Evolutionary conservation across 768 basidiomycete genomes (phyloP).

Genomic region (Trametes cingulata): DNA sequence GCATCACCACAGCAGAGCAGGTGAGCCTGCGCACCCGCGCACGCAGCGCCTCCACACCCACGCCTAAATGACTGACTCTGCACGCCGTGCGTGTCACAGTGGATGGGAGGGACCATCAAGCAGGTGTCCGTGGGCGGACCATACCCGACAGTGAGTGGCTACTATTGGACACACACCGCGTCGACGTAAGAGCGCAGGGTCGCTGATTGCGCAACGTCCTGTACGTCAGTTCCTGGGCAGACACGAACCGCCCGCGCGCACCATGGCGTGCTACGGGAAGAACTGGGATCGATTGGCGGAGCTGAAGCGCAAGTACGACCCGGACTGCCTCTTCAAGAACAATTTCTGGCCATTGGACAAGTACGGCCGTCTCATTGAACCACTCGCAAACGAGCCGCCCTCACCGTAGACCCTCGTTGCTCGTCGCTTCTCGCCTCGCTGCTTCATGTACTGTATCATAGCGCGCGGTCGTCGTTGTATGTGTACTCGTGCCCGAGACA

Average conservation of each 20-base stretch:
- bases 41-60: not conserved
- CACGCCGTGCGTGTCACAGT: constrained; percentile 47
- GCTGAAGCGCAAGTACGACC: constrained; percentile 79
- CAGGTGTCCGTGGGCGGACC: constrained; percentile 78
- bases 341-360: constrained; percentile 79
- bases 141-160: constrained; percentile 71
- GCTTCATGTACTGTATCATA: not conserved
- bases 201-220: not conserved
- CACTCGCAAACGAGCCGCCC: constrained; percentile 60
- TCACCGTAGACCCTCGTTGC: constrained; percentile 25
- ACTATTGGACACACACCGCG: not conserved
- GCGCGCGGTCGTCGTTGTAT: no score
- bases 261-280: constrained; percentile 67
- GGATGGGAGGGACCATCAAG: constrained; percentile 76
- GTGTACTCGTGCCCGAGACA: no score
- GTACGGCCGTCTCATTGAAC: constrained; percentile 53
- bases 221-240: constrained; percentile 68
- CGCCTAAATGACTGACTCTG: not conserved
- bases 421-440: not conserved
- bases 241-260: constrained; percentile 61
- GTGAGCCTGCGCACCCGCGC: constrained; percentile 44
- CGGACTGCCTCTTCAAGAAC: constrained; percentile 71
- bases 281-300: constrained; percentile 72
- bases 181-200: not conserved
- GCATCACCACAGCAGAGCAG: constrained; percentile 80